Evolutionary conservation across 345 rosid genomes (phyloP), one percentile per base, ranked within the genome.

Genomic region (Stellera chamaejasme): DNA sequence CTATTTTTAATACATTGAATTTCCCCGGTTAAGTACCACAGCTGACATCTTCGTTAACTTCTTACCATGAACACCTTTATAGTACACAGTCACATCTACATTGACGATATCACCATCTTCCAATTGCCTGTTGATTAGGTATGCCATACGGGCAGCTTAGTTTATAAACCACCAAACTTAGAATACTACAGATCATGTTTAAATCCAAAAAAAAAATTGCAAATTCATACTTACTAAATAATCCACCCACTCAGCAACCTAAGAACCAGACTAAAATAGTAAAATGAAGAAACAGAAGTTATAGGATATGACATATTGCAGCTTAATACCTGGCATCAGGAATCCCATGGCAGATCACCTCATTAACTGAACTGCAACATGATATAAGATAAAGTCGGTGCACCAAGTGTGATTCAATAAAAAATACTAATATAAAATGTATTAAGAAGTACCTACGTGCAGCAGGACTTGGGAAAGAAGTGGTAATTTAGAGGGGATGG

Each of bases 291-390:
- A 10, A 15, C 14, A 5, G 8, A 32, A 57, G 16, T 19, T 13
- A 10, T 6, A 47, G 14, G 48, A 27, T 5, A 52, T 49, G 13
- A 60, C 50, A 57, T 19, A 19, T 19, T 19, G 23, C 23, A 19
- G 23, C 23, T 19, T 19, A 19, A 19, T 71, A 89, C 98, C 98
- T 82, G 48, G 99, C 96, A 74, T 93, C 99, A 44, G 99, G 99
- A 72, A 93, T 84, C 65, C 99, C 99, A 75, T 93, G 99, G 77
- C 99, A 93, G 68, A 93, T 89, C 8, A 93, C 91, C 76, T 93
- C 99, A 77, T 93, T 93, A 43, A 89, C 87, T 54, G 99, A 93
- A 70, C 99, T 93, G 88, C 63, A 75, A 19, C 53, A 64, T 9
- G 57, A 14, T 48, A 15, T 32, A 16, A 65, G 61, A 68, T 52